Conservation (phyloP, 768 basidiomycete species). For the Naganishia onofrii region DNA sequence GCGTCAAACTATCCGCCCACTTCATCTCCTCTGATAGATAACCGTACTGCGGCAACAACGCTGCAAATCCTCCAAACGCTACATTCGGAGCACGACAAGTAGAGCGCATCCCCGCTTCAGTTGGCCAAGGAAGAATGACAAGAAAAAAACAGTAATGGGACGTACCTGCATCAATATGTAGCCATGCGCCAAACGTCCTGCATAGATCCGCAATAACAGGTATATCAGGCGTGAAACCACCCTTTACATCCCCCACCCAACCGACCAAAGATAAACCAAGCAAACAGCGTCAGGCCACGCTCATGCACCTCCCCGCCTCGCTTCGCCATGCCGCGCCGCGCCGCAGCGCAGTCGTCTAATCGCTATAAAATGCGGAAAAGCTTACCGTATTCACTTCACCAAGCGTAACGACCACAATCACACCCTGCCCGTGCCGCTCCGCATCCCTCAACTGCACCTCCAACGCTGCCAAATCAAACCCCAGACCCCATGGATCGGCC, state of each 20-base stretch:
- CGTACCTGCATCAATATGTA: slow-evolving; percentile 56
- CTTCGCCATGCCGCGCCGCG: no score
- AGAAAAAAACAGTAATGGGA: neutral
- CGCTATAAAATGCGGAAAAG: no score
- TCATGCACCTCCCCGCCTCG: no score
- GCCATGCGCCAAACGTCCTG: slow-evolving; percentile 52
- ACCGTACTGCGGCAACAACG: slow-evolving; percentile 50
- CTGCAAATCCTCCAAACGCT: slow-evolving; percentile 56
- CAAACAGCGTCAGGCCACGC: no score
- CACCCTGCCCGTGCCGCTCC: slow-evolving; percentile 43
- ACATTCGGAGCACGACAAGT: no score
- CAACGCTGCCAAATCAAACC: slow-evolving; percentile 49
- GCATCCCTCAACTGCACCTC: slow-evolving; percentile 46
- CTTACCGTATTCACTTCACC: slow-evolving; percentile 57
- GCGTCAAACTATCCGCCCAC: slow-evolving; percentile 54
- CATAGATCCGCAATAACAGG: slow-evolving; percentile 50
- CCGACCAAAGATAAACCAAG: no score
- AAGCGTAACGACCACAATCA: slow-evolving; percentile 48
- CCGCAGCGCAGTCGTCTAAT: no score
- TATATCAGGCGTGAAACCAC: slow-evolving; percentile 51
- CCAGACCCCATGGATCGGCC: slow-evolving; percentile 37
- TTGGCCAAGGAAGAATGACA: neutral
- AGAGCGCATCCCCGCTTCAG: no score
- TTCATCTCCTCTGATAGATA: slow-evolving; percentile 49
- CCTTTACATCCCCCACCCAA: slow-evolving; percentile 25